These are phyloP conservation scores for Boechera divaricarpa DNA, from an alignment of 345 rosid genomes.

Conservation along the genomic window DNA sequence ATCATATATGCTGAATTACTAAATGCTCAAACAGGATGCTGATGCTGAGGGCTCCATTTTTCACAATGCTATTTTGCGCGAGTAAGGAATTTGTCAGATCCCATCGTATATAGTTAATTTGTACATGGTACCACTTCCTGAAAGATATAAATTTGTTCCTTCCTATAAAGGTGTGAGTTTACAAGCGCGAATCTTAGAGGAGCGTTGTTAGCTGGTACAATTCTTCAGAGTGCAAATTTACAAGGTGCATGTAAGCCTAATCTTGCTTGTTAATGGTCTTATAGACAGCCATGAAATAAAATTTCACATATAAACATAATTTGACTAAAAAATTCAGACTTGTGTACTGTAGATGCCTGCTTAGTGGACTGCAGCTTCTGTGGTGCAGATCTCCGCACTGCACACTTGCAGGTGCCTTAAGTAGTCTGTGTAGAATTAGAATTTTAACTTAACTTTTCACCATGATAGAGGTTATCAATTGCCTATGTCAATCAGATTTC, in stretches of 20 bases:
- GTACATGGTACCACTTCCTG: background rate
- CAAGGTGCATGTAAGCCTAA: conserved; percentile 57
- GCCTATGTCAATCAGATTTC: conserved; percentile 1
- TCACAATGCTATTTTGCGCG: conserved; percentile 91
- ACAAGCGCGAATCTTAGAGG: conserved; percentile 88
- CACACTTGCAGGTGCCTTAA: conserved; percentile 86
- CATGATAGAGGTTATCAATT: conserved; percentile 2
- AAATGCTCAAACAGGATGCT: conserved; percentile 61
- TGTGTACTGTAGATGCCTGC: conserved; percentile 75
- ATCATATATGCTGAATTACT: conserved; percentile 31
- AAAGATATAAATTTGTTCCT: conserved; percentile 5
- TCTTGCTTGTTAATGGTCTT: conserved; percentile 29
- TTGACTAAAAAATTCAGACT: background rate
- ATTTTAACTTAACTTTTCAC: conserved; percentile 12
- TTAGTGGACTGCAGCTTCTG: conserved; percentile 83
- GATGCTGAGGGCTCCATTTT: conserved; percentile 84
- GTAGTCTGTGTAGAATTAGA: conserved; percentile 7
- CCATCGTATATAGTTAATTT: background rate
- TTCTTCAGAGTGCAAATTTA: conserved; percentile 94
- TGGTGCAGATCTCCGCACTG: conserved; percentile 88
- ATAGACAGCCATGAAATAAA: background rate
- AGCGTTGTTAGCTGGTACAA: conserved; percentile 83
- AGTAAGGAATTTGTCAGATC: conserved; percentile 60
- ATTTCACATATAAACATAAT: background rate
- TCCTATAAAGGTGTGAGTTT: conserved; percentile 93